Evolutionary conservation across 768 basidiomycete species (phyloP).

Genomic region (Hericium rajendrae): DNA sequence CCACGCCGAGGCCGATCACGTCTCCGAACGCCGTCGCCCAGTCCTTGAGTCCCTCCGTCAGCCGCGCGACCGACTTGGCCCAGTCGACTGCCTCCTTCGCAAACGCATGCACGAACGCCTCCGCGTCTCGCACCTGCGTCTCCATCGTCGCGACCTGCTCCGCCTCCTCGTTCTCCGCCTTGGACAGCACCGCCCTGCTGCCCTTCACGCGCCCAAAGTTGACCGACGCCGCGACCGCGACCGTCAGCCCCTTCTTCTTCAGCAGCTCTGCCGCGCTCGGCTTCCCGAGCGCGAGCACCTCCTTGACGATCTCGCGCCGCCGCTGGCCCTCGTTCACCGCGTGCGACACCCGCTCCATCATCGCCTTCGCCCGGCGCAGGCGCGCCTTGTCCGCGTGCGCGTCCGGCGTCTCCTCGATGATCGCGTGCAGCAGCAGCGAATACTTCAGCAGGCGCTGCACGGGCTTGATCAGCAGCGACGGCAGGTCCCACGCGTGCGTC

Average conservation of each 20-base stretch:
- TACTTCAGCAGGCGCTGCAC: conserved; percentile 96
- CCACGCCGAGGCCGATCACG: conserved; percentile 17
- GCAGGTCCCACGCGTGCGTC: conserved; percentile 87
- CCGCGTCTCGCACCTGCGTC: conserved; percentile 1
- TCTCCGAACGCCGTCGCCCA: conserved; percentile 14
- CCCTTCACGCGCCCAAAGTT: conserved; percentile 54
- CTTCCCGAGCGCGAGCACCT: conserved; percentile 39
- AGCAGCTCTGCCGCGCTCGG: conserved; percentile 7
- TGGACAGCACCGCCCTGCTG: conserved; percentile 37
- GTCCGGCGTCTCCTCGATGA: conserved; percentile 67
- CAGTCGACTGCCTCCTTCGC: conserved; percentile 10
- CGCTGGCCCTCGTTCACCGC: conserved; percentile 74
- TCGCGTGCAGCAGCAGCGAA: conserved; percentile 69
- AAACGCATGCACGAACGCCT: conserved; percentile 8
- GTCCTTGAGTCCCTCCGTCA: conserved; percentile 1
- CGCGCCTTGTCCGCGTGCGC: conserved; percentile 56
- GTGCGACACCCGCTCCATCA: conserved; percentile 64
- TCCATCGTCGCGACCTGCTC: conserved; percentile 9
- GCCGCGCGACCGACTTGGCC: conserved; percentile 5
- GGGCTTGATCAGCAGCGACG: conserved; percentile 93
- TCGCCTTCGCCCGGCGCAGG: conserved; percentile 40
- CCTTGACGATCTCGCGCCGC: conserved; percentile 70
- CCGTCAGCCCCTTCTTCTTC: conserved; percentile 29
- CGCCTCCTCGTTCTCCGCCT: conserved; percentile 10
- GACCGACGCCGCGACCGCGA: conserved; percentile 33